Conservation (phyloP, 495 filamentous ascomycete genomes). For the Penicillium odoratum region DNA sequence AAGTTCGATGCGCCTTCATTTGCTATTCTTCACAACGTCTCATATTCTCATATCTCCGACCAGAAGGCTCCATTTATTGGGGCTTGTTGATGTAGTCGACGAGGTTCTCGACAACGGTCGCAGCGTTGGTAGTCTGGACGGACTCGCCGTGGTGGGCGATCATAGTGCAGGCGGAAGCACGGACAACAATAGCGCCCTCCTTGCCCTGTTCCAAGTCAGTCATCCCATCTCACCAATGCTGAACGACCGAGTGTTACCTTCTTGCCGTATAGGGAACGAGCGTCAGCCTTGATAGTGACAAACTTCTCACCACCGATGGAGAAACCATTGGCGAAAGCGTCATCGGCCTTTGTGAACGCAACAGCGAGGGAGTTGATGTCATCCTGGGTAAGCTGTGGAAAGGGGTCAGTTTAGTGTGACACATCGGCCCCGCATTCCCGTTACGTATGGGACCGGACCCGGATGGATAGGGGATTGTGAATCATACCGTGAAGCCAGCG, state of each 20-base stretch:
- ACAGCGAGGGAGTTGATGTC: constrained; percentile 38
- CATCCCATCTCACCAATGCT: background rate
- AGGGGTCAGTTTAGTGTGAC: background rate
- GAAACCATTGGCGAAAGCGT: constrained; percentile 55
- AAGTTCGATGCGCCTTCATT: constrained; percentile 25
- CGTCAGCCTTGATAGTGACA: constrained; percentile 70
- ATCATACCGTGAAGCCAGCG: constrained; percentile 64
- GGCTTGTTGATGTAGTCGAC: constrained; percentile 47
- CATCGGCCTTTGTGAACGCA: constrained; percentile 32
- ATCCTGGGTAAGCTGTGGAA: constrained; percentile 37
- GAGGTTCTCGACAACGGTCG: constrained; percentile 41
- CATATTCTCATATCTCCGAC: constrained; percentile 19
- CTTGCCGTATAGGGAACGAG: constrained; percentile 79
- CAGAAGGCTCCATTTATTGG: constrained; percentile 19
- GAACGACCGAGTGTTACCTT: constrained; percentile 54
- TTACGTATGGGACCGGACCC: constrained; percentile 1
- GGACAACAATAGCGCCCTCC: constrained; percentile 74
- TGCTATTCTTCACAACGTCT: constrained; percentile 30
- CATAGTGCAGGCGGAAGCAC: constrained; percentile 82
- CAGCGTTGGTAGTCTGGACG: constrained; percentile 53
- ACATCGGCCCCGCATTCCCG: constrained; percentile 9
- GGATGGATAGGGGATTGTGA: constrained; percentile 1
- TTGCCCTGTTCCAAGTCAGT: constrained; percentile 63
- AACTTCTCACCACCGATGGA: constrained; percentile 71
- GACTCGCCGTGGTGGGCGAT: constrained; percentile 79